Conservation (phyloP, 2,329 filamentous ascomycete genomes). For the Gnomoniopsis sp. region DNA sequence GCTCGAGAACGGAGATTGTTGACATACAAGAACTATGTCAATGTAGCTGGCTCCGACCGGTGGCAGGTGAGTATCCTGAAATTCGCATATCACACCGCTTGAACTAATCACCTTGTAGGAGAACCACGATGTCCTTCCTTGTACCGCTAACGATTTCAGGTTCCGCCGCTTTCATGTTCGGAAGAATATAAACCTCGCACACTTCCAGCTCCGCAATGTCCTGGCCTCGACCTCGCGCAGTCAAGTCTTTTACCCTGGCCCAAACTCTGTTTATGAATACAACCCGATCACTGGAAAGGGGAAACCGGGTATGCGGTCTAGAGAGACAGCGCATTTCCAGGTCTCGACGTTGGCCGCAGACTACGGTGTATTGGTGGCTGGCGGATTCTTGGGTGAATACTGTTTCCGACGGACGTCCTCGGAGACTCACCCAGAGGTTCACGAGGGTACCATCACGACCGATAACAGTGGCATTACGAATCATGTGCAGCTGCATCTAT, state of each 20-base stretch:
- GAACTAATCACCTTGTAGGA: constrained; percentile 18
- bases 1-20: constrained; percentile 45
- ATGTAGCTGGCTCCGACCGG: constrained; percentile 43
- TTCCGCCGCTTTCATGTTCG: constrained; percentile 57
- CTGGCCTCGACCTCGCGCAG: constrained; percentile 54
- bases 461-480: constrained; percentile 59
- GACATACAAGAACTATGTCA: constrained; percentile 58
- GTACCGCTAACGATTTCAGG: constrained; percentile 50
- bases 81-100: not conserved
- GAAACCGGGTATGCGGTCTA: constrained; percentile 39
- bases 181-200: constrained; percentile 52
- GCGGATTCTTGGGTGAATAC: constrained; percentile 57
- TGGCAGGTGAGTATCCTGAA: constrained; percentile 43
- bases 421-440: constrained; percentile 26
- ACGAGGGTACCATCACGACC: constrained; percentile 46
- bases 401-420: constrained; percentile 44
- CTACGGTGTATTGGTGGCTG: constrained; percentile 55
- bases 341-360: constrained; percentile 50
- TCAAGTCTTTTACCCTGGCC: constrained; percentile 54
- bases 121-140: constrained; percentile 33
- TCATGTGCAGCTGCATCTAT: constrained; percentile 56
- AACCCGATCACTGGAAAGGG: constrained; percentile 46
- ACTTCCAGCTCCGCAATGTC: constrained; percentile 65
- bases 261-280: constrained; percentile 46
- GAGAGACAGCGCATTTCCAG: constrained; percentile 26